Conservation (phyloP, 495 filamentous ascomycete genomes). For the Lichenothelia convexa region DNA sequence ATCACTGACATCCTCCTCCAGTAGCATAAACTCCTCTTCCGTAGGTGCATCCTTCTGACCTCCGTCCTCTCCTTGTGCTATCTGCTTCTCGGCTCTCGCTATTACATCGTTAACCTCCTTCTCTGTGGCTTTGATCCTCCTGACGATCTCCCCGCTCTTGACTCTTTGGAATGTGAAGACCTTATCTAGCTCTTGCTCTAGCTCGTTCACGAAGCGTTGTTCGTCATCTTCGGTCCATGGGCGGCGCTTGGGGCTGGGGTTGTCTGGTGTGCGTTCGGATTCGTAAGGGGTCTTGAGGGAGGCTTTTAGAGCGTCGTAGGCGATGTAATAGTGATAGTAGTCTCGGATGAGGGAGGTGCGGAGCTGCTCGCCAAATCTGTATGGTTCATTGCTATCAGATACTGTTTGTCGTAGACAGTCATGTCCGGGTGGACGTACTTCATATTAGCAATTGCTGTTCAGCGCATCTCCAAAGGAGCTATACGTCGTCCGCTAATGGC, state of each 20-base stretch:
- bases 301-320: conserved; percentile 82
- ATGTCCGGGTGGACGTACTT: too few species aligned
- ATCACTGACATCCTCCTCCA: conserved; percentile 91
- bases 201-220: conserved; percentile 62
- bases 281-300: conserved; percentile 61
- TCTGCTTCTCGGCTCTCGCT: conserved; percentile 42
- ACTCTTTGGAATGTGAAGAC: conserved; percentile 92
- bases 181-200: conserved; percentile 87
- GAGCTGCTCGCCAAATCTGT: conserved; percentile 91
- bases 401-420: too few species aligned
- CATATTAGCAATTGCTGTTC: too few species aligned
- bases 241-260: conserved; percentile 35
- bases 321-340: conserved; percentile 93
- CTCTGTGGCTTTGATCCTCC: conserved; percentile 71
- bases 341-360: conserved; percentile 84
- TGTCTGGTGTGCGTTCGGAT: conserved; percentile 32
- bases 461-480: too few species aligned
- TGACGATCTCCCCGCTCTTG: conserved; percentile 83
- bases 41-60: conserved; percentile 37
- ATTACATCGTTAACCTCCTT: conserved; percentile 80
- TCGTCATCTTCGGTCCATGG: conserved; percentile 90
- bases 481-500: too few species aligned
- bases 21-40: conserved; percentile 83
- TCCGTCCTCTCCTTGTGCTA: conserved; percentile 10
- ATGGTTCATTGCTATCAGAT: too few species aligned